These are phyloP conservation scores for Paramecium pentaurelia DNA, from an alignment of 73 alveolate species.

Conservation along the genomic window DNA sequence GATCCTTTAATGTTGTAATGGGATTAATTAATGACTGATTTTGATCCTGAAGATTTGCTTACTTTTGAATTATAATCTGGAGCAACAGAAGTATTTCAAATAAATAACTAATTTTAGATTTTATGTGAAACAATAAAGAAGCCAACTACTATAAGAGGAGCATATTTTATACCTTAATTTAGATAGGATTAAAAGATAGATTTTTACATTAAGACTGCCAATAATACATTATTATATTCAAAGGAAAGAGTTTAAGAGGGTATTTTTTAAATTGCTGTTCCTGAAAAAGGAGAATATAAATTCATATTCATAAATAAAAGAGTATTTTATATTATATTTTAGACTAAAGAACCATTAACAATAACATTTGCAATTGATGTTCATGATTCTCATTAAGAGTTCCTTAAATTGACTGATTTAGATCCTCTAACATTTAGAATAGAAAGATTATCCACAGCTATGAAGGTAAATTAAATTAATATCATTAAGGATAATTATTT, in stretches of 20 bases:
- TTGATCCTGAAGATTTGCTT: slow-evolving; percentile 44
- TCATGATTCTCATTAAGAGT: slow-evolving; percentile 9
- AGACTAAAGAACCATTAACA: not conserved
- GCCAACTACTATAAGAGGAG: not conserved
- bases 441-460: not conserved
- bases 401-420: not conserved
- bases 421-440: not conserved
- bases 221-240: not conserved
- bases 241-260: slow-evolving; percentile 20
- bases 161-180: not conserved
- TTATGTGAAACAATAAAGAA: not conserved
- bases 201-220: not conserved
- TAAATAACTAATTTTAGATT: not conserved
- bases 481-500: slow-evolving; percentile 31
- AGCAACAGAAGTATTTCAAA: not conserved
- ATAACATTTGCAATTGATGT: slow-evolving; percentile 42
- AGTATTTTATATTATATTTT: not conserved
- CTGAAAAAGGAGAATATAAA: slow-evolving; percentile 35
- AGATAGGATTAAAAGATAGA: not conserved
- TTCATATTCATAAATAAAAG: slow-evolving; percentile 25
- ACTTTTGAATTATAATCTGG: not conserved
- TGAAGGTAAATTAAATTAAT: not conserved
- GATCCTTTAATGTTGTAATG: not conserved
- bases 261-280: not conserved
- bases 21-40: slow-evolving; percentile 15